Evolutionary conservation across 768 basidiomycete genomes (phyloP), one percentile per base, ranked within the genome.

Genomic region (Xanthoconium stramineum): DNA sequence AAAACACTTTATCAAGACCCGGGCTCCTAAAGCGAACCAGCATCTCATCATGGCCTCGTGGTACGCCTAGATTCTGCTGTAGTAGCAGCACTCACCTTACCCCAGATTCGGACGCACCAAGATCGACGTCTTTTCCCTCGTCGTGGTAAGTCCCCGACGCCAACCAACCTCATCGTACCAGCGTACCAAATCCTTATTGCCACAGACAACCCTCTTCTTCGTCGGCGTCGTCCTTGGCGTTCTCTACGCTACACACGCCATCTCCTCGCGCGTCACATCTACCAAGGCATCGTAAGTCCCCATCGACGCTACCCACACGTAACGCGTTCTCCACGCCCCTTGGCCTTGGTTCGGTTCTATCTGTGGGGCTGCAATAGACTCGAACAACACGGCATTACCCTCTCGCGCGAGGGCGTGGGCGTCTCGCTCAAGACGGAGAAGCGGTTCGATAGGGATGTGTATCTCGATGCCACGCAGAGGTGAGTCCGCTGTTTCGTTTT

Each of bases 381-480:
- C 47, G 82, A 84, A 67, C 72, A 72, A 11, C 77, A 74, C 57
- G 88, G 88, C 9, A 71, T 83, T 47, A 70, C 81, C 32, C 69
- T 89, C 45, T 83, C 85, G 1, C 69, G 75, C n/a, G 72, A 74
- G 5, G 88, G 88, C 5, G n/a, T n/a, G 5, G 88, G 88, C 24
- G 75, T 89, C 13, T 80, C 85, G 0, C 75, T 90, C 42, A 88
- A 86, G 71, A 89, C 86, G 1, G 67, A 76, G 20, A 80, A 77
- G 56, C 76, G 78, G 7, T 78, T 85, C 58, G 82, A 83, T 57
- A 75, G 84, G 39, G 82, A 86, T 51, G 78, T 80, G 40, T 89
- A 89, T 57, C 73, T 89, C 4, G 86, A 89, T 63, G 85, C 86
- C 8, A 89, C 87, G 15, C 88, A 89, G 64, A 74, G 88, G 88